These are phyloP conservation scores for Magnaporthales sp. DNA, from an alignment of 2,329 filamentous ascomycete species.

Conservation along the genomic window DNA sequence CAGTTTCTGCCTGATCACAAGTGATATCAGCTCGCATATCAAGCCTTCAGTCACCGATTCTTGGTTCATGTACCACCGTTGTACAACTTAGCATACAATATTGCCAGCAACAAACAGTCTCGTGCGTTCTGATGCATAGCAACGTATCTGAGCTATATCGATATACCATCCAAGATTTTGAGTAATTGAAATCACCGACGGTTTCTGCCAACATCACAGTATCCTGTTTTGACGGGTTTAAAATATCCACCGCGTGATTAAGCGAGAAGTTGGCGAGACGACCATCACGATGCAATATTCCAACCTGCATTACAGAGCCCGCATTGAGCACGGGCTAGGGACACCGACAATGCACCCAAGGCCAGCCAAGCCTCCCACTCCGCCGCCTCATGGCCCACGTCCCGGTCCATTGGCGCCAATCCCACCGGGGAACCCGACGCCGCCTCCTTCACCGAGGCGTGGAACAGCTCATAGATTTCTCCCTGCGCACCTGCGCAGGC, in stretches of 20 bases:
- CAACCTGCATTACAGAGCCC: neutral
- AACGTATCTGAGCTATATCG: no score
- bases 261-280: neutral
- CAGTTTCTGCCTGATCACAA: no score
- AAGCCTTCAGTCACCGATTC: no score
- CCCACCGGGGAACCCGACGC: slow-evolving; percentile 4
- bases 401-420: neutral
- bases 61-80: no score
- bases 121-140: no score
- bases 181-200: no score
- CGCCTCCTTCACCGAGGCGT: slow-evolving; percentile 2
- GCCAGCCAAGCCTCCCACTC: slow-evolving; percentile 2
- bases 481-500: neutral
- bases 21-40: no score
- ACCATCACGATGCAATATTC: neutral
- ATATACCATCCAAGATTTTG: no score
- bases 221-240: neutral
- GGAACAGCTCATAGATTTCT: neutral
- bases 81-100: no score
- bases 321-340: neutral
- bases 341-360: neutral
- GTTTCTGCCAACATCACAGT: no score
- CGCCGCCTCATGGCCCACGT: neutral
- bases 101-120: no score
- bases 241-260: neutral